Conservation (phyloP, 345 rosid species). For the Theobroma cacao region DNA sequence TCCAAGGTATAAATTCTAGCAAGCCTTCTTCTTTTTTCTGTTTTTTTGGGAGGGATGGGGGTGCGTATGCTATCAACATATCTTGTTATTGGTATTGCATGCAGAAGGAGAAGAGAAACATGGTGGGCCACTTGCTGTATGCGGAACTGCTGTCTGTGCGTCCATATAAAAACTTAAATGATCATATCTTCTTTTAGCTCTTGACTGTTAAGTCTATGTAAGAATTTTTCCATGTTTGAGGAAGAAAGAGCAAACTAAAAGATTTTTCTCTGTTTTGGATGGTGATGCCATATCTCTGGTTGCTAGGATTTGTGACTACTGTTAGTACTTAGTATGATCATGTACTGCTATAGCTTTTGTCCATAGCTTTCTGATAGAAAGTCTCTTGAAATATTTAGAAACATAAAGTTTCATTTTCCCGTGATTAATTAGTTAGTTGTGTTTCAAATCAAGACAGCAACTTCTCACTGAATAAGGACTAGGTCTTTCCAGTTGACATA, state of each 20-base stretch:
- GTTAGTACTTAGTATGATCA: not conserved
- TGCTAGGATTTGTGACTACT: not conserved
- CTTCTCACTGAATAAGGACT: not conserved
- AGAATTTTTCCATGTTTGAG: not conserved
- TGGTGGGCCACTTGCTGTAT: not conserved
- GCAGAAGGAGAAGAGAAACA: not conserved
- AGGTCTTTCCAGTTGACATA: not conserved
- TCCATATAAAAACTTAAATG: not conserved
- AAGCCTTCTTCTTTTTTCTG: not conserved
- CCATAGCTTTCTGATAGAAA: not conserved
- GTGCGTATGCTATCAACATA: not conserved
- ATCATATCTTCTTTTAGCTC: not conserved
- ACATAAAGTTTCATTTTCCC: not conserved
- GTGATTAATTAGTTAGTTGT: not conserved
- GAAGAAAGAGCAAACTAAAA: not conserved
- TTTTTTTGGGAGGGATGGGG: not conserved
- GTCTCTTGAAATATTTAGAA: not conserved
- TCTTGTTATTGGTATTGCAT: not conserved
- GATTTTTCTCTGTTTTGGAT: not conserved
- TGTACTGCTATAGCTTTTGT: not conserved
- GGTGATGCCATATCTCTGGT: not conserved
- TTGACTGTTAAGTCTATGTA: not conserved
- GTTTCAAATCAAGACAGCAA: not conserved
- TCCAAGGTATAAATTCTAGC: slow-evolving; percentile 23
- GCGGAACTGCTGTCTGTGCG: not conserved